These are phyloP conservation scores for Candida sanyaensis DNA, from an alignment of 1,139 yeast species.

Conservation along the genomic window DNA sequence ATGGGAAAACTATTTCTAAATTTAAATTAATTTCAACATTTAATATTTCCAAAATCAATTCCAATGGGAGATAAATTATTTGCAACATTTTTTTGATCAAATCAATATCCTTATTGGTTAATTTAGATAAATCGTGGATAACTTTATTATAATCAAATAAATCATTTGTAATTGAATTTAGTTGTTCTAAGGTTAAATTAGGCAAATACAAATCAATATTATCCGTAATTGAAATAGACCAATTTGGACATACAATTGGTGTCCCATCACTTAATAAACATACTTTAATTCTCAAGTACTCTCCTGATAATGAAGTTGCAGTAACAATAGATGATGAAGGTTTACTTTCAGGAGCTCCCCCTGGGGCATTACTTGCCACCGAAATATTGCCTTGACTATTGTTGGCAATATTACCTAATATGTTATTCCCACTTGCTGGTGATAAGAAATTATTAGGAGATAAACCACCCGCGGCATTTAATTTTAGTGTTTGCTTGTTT, in stretches of 20 bases:
- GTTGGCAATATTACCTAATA: conserved; percentile 7
- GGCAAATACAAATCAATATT: conserved; percentile 57
- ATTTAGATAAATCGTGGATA: conserved; percentile 39
- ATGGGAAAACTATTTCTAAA: conserved; percentile 81
- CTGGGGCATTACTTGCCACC: conserved; percentile 14
- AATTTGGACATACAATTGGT: conserved; percentile 77
- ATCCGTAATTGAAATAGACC: conserved; percentile 60
- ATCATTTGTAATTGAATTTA: conserved; percentile 42
- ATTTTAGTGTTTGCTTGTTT: conserved; percentile 29
- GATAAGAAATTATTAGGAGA: conserved; percentile 45
- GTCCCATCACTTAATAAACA: conserved; percentile 81
- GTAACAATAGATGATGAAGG: conserved; percentile 71
- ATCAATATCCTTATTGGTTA: conserved; percentile 38
- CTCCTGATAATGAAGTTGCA: conserved; percentile 86
- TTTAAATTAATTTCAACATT: conserved; percentile 67
- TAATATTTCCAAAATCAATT: conserved; percentile 55
- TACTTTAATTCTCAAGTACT: conserved; percentile 69
- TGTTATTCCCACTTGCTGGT: conserved; percentile 23
- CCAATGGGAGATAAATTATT: conserved; percentile 59
- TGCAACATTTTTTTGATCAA: conserved; percentile 42
- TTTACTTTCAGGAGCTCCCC: conserved; percentile 19
- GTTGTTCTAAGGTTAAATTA: conserved; percentile 43
- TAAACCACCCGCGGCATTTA: conserved; percentile 42
- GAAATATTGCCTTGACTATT: conserved; percentile 3
- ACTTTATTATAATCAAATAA: conserved; percentile 47